phyloP scores from a whole-genome alignment of 495 filamentous ascomycete species.

The Neurospora intermedia region DNA sequence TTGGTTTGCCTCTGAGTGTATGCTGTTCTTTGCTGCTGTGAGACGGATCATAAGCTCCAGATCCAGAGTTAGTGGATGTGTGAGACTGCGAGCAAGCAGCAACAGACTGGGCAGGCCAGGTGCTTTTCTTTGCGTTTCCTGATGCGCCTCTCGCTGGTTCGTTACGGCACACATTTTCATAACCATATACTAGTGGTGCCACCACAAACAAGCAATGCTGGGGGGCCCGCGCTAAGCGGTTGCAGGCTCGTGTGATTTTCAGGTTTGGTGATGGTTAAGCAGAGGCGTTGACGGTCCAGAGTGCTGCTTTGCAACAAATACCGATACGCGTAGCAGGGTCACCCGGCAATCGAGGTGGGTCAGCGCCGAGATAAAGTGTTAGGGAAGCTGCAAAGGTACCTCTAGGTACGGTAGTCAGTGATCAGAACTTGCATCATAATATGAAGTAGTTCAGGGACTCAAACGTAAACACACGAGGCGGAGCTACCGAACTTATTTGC shows the following conservation, averaged over 20 bases:
- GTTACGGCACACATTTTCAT: background rate
- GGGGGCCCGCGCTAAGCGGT: background rate
- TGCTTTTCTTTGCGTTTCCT: background rate
- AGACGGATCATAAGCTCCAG: background rate
- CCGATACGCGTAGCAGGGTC: background rate
- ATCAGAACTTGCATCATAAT: background rate
- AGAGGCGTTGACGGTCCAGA: background rate
- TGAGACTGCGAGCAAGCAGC: background rate
- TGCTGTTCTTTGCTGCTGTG: background rate
- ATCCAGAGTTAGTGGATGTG: background rate
- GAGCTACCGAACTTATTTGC: background rate
- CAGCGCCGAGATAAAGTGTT: background rate
- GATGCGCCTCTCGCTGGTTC: background rate
- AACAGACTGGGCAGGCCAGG: background rate
- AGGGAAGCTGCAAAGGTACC: background rate
- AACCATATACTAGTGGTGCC: background rate
- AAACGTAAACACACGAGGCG: background rate
- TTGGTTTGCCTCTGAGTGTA: background rate
- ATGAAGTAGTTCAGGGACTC: background rate
- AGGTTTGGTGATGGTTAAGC: background rate
- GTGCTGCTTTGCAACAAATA: background rate
- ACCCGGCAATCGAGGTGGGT: background rate
- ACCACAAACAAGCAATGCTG: background rate
- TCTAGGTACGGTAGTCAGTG: background rate
- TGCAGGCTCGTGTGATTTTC: background rate